Conservation (phyloP, 305 asterid genomes). For the Fraxinus dipetala region DNA sequence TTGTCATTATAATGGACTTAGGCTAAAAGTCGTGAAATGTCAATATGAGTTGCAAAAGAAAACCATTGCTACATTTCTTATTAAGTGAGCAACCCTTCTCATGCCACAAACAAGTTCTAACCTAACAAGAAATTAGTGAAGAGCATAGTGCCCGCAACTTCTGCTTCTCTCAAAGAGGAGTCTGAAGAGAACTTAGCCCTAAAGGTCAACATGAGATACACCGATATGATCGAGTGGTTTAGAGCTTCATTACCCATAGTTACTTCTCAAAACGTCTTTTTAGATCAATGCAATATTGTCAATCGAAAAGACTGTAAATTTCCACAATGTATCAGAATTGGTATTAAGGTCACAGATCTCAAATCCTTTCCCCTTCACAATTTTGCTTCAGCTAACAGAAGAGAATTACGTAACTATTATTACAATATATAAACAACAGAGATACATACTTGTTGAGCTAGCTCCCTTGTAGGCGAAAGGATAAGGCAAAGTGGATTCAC, state of each 20-base stretch:
- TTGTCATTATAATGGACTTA: background rate
- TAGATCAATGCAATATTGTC: background rate
- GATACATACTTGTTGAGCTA: constrained; percentile 86
- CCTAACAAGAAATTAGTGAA: background rate
- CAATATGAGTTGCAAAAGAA: background rate
- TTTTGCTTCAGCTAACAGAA: background rate
- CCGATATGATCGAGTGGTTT: background rate
- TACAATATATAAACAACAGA: background rate
- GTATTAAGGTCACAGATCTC: background rate
- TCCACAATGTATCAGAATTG: background rate
- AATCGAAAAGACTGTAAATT: background rate
- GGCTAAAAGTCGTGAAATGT: background rate
- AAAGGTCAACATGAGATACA: background rate
- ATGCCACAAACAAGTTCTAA: background rate
- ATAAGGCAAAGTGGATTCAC: constrained; percentile 73
- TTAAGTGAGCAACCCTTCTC: background rate
- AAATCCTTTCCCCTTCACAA: background rate
- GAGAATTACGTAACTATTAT: background rate
- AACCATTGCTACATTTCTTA: background rate
- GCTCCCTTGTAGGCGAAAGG: constrained; percentile 87
- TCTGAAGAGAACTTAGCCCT: background rate
- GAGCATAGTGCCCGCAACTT: background rate
- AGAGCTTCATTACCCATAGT: background rate
- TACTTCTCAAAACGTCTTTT: background rate
- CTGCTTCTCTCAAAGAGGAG: background rate